phyloP scores from a whole-genome alignment of 345 rosid species.

The Cardamine occulta region DNA sequence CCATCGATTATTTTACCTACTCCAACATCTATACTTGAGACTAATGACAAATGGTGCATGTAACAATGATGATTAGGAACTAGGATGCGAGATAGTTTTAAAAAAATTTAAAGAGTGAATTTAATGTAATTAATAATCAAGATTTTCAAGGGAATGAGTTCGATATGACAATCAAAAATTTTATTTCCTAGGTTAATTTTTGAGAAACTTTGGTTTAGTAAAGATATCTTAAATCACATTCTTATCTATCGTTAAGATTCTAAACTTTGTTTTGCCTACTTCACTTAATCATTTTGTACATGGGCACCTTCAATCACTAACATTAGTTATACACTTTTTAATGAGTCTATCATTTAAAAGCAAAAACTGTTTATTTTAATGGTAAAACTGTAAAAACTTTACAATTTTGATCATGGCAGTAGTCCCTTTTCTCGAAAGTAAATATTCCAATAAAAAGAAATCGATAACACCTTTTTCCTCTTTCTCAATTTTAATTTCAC shows the following conservation, averaged over 20 bases:
- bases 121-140: background rate
- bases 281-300: background rate
- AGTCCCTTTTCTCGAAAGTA: constrained; percentile 26
- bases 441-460: constrained; percentile 26
- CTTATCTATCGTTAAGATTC: background rate
- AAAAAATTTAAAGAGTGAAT: background rate
- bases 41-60: too few species aligned
- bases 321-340: background rate
- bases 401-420: constrained; percentile 24
- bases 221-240: constrained; percentile 5
- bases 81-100: background rate
- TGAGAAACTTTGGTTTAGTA: background rate
- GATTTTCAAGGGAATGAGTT: background rate
- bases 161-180: background rate
- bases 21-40: too few species aligned
- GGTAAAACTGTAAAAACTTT: constrained; percentile 1
- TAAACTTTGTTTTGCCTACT: background rate
- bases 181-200: background rate
- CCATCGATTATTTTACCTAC: too few species aligned
- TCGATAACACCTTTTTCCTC: constrained; percentile 12
- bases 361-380: background rate
- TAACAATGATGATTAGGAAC: too few species aligned
- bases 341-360: background rate
- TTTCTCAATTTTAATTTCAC: constrained; percentile 7
- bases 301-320: background rate